Evolutionary conservation across 164 flowering plant species (phyloP).

Genomic region (Vitis riparia): DNA sequence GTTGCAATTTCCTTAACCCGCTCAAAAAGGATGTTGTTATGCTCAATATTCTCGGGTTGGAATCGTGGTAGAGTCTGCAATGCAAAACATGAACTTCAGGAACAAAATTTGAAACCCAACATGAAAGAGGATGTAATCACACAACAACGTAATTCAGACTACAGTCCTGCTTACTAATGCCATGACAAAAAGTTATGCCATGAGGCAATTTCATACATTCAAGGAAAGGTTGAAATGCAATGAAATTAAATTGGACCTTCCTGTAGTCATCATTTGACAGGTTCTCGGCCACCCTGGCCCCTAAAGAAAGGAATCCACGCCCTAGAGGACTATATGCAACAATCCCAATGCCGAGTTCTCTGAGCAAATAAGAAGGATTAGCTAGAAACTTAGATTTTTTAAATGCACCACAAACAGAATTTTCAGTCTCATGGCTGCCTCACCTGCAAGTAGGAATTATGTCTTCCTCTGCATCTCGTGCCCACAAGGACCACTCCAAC

Average conservation of each 20-base stretch:
- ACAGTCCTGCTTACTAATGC: too few species aligned
- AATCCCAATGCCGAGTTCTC: constrained; percentile 58
- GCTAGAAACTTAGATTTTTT: background rate
- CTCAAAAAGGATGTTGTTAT: too few species aligned
- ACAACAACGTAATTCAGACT: too few species aligned
- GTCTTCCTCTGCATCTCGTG: constrained; percentile 40
- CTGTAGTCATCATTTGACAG: constrained; percentile 36
- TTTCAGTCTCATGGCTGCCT: background rate
- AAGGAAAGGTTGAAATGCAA: too few species aligned
- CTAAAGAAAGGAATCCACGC: constrained; percentile 53
- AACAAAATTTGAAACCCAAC: too few species aligned
- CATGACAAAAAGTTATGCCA: too few species aligned
- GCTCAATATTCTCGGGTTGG: too few species aligned
- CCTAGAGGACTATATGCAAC: constrained; percentile 65
- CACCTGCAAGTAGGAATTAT: constrained; percentile 43
- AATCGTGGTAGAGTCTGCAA: constrained; percentile 5
- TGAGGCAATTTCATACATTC: too few species aligned
- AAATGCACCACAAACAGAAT: background rate
- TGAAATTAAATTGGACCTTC: constrained; percentile 29
- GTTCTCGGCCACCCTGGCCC: constrained; percentile 40
- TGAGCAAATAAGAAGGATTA: constrained; percentile 1
- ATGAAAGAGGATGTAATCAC: too few species aligned
- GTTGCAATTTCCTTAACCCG: too few species aligned
- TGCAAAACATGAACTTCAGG: too few species aligned
- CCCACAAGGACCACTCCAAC: constrained; percentile 63